Evolutionary conservation across 169 alveolate genomes (phyloP), one percentile per base, ranked within the genome.

Genomic region (Plasmodium malariae): DNA sequence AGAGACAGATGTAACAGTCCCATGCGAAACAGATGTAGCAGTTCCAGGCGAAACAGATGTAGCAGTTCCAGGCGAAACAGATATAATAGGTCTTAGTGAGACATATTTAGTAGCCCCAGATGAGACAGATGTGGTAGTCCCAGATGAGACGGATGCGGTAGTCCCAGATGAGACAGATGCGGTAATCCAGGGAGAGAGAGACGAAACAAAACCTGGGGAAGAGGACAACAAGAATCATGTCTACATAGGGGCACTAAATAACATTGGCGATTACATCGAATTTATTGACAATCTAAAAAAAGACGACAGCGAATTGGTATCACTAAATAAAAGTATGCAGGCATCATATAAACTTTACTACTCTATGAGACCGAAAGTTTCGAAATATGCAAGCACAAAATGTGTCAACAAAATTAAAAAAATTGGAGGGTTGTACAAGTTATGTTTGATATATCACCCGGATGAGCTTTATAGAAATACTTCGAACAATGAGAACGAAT

Each of bases 361-460:
- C 43, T 59, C 80, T 17, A 83, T 83, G 91, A 26, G 91, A 3
- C 91, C 91, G n/a, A 83, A 83, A 17, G 91, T 83, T 24, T 83
- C 91, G 0, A 83, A 83, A 49, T 83, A 83, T 57, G 85, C 71
- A 2, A 83, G 91, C 9, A 83, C 91, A 4, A 37, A 83, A 28
- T 83, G 80, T 32, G 36, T 83, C 11, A 83, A 83, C 9, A 83
- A 67, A 68, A 65, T 83, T 26, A 83, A 83, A 32, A 92, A 88
- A 63, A 85, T 87, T 6, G 94, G 94, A 3, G 90, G 92, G 4
- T 54, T 92, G 6, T 88, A 92, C 62, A 92, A 88, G 26, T 72
- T 92, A 37, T 78, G 90, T 45, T 71, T 96, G 19, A 98, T 40
- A 3, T 60, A 34, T 19, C 89, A 88, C 5, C 87, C 91, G 0